Conservation (phyloP, 768 basidiomycete genomes). For the Lepiota brunneoincarnata region DNA sequence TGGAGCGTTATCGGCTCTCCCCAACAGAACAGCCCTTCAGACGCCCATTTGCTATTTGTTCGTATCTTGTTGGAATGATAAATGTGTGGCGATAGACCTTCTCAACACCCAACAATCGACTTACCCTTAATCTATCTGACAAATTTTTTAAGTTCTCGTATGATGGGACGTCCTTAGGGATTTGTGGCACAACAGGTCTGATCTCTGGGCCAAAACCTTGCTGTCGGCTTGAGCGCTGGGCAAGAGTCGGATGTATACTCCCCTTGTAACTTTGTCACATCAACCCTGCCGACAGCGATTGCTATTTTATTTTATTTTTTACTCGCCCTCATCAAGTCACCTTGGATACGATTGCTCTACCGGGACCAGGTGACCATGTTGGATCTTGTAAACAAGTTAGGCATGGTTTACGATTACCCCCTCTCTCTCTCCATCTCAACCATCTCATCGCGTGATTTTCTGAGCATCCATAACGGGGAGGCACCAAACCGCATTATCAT, state of each 20-base stretch:
- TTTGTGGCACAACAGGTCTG: constrained; percentile 1
- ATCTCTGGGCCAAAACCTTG: neutral
- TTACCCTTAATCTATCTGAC: no score
- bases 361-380: neutral
- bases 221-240: neutral
- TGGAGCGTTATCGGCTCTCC: neutral
- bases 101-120: neutral
- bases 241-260: no score
- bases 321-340: neutral
- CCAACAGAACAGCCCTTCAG: neutral
- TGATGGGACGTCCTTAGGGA: neutral
- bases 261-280: neutral
- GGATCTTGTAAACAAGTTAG: no score
- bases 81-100: neutral
- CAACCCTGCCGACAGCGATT: neutral
- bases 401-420: neutral
- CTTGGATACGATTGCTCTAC: neutral
- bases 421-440: no score
- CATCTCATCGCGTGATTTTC: no score
- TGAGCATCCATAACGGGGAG: no score
- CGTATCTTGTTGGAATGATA: neutral
- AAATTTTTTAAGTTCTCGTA: neutral
- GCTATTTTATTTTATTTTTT: neutral
- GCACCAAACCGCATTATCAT: no score
- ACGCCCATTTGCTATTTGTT: neutral